A percentile compares a stretch with the other conserved stretches of the same genome.
phyloP scores from a whole-genome alignment of 2,329 filamentous ascomycete species.

The Ophiognomonia clavigignenti-juglandacearum region DNA sequence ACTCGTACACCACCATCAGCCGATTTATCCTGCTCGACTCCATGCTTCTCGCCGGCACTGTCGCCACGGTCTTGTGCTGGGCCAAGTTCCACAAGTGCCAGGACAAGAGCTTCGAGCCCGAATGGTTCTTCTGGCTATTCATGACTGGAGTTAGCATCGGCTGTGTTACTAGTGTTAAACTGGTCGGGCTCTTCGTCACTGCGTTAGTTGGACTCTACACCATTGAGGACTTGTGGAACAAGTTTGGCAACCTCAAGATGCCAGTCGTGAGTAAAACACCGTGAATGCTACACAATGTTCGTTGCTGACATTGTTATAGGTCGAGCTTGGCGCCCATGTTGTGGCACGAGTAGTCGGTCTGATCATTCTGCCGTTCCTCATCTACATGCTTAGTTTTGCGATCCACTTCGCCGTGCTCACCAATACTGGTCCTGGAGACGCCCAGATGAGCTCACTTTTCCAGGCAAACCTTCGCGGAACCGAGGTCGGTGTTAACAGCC shows the following conservation, averaged over 20 bases:
- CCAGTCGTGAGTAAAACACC: slow-evolving; percentile 57
- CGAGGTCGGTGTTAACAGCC: slow-evolving; percentile 89
- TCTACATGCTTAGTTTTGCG: slow-evolving; percentile 95
- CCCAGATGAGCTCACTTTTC: slow-evolving; percentile 99
- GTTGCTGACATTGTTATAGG: slow-evolving; percentile 18
- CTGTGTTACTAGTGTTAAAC: slow-evolving; percentile 97
- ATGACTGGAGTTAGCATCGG: slow-evolving; percentile 93
- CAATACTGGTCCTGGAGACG: slow-evolving; percentile 91
- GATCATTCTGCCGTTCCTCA: slow-evolving; percentile 80
- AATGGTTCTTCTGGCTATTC: slow-evolving; percentile 95
- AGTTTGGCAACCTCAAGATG: slow-evolving; percentile 93
- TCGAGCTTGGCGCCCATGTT: slow-evolving; percentile 68
- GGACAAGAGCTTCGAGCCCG: slow-evolving; percentile 76
- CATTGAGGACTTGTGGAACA: slow-evolving; percentile 93
- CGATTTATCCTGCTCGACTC: slow-evolving; percentile 97
- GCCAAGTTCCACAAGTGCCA: slow-evolving; percentile 90
- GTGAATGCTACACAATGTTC: too few relatives aligned
- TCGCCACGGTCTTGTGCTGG: slow-evolving; percentile 95
- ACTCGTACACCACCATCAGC: slow-evolving; percentile 98
- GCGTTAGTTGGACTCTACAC: slow-evolving; percentile 95
- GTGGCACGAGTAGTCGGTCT: slow-evolving; percentile 76
- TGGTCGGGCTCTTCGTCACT: slow-evolving; percentile 93
- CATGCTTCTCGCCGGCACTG: slow-evolving; percentile 98
- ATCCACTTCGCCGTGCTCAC: slow-evolving; percentile 91
- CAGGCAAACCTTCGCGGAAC: slow-evolving; percentile 94